phyloP scores from a whole-genome alignment of 2,329 filamentous ascomycete species.

The Rhynchosporium graminicola region DNA sequence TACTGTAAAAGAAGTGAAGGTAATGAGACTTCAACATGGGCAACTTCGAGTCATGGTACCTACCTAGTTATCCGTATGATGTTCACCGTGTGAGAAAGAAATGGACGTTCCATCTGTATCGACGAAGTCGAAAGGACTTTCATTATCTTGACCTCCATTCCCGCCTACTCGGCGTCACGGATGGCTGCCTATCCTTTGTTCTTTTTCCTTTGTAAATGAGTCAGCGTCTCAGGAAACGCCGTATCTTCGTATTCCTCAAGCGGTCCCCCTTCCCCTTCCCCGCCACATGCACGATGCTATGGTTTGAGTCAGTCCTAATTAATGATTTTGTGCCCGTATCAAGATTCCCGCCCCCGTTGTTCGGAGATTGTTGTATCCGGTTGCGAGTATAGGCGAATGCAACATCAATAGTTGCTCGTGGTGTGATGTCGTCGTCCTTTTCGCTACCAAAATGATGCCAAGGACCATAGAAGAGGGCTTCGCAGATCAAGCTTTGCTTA shows the following conservation, averaged over 20 bases:
- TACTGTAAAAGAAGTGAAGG: neutral
- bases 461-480: no score
- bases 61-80: neutral
- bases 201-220: neutral
- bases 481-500: no score
- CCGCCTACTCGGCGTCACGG: neutral
- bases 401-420: no score
- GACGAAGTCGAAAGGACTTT: neutral
- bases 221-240: neutral
- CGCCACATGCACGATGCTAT: neutral
- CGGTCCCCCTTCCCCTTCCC: neutral
- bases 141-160: neutral
- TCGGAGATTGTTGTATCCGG: no score
- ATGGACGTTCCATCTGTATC: neutral
- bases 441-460: no score
- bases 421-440: no score
- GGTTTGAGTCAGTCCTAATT: neutral
- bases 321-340: no score
- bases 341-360: no score
- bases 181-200: neutral
- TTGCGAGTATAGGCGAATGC: no score
- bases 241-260: conserved; percentile 2
- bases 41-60: conserved; percentile 4
- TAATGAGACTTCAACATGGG: neutral
- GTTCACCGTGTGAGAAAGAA: neutral